Evolutionary conservation across 1,139 yeast genomes (phyloP), one percentile per base, ranked within the genome.

Genomic region (Debaryomyces robertsiae): DNA sequence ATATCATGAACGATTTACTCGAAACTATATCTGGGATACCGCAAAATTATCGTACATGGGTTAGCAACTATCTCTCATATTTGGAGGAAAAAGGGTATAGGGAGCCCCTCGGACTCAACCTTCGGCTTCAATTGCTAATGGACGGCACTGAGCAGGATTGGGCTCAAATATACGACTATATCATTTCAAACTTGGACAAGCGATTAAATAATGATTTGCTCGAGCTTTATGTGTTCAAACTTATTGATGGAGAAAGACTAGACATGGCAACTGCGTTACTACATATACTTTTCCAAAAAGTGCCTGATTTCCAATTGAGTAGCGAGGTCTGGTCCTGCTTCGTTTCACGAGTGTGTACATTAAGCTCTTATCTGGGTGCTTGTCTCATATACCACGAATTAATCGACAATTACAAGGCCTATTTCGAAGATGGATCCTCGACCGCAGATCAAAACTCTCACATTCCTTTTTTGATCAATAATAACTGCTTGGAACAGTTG

Each of bases 301-400:
- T 40, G 5, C 40, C 46, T 3, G 40, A 46, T 2, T 55, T 63
- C 43, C 46, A 40, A 4, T 36, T 67, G 27, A 60, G 74, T 22
- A 65, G 67, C 45, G 68, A 72, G 46, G 18, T 65, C 16, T 72
- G 77, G 77, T 55, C 69, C 1, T 36, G 45, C 1, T 62, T 57
- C 36, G 36, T 63, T 1, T 47, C 61, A 6, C 43, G 58, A 29
- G 66, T 64, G 0, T 54, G 65, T 34, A 57, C 54, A n/a, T 29
- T 38, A 9, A 50, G 57, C 9, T 58, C 67, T 41, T 54, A 64
- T 32, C 49, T 59, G 10, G 74, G 75, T 0, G 70, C 74, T 0
- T 53, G 58, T 10, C 42, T 69, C 39, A 50, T 69, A 0, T 71
- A 60, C 45, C 75, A 72, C 46, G 64, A 67, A 34, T 43, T 73